These are phyloP conservation scores for Boletus vermiculosoides DNA, from an alignment of 768 basidiomycete species.

Conservation along the genomic window DNA sequence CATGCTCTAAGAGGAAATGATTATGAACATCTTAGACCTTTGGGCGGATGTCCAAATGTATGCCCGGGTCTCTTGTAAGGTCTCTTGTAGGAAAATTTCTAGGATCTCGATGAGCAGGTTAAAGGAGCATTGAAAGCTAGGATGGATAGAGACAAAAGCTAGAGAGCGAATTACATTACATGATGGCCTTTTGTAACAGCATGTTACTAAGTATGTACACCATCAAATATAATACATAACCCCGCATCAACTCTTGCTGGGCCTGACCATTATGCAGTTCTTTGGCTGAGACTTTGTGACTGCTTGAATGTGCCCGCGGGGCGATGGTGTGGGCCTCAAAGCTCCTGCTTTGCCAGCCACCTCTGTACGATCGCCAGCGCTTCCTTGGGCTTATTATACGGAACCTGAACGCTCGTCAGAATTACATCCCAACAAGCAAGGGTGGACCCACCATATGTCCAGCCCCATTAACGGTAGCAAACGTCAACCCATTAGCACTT, in stretches of 20 bases:
- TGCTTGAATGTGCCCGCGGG: background rate
- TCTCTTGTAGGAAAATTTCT: background rate
- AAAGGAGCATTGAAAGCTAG: background rate
- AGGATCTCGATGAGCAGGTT: background rate
- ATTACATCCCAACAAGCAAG: background rate
- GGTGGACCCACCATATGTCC: conserved; percentile 65
- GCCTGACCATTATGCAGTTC: too few relatives aligned
- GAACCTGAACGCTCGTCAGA: conserved; percentile 39
- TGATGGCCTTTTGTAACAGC: too few relatives aligned
- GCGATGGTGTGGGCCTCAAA: conserved; percentile 6
- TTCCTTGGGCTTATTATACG: conserved; percentile 62
- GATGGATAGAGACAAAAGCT: background rate
- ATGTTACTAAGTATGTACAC: too few relatives aligned
- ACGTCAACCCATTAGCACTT: conserved; percentile 60
- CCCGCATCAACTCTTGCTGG: background rate
- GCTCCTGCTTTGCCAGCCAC: conserved; percentile 40
- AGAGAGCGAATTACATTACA: too few relatives aligned
- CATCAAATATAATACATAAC: background rate
- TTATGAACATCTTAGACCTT: background rate
- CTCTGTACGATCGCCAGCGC: conserved; percentile 48
- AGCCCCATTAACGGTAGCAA: conserved; percentile 62
- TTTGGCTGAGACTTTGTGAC: background rate
- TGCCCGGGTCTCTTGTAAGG: background rate
- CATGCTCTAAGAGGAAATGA: background rate
- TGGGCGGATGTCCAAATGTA: background rate